phyloP scores from a whole-genome alignment of 1,284 basidiomycete genomes.

The Pisolithus thermaeus region DNA sequence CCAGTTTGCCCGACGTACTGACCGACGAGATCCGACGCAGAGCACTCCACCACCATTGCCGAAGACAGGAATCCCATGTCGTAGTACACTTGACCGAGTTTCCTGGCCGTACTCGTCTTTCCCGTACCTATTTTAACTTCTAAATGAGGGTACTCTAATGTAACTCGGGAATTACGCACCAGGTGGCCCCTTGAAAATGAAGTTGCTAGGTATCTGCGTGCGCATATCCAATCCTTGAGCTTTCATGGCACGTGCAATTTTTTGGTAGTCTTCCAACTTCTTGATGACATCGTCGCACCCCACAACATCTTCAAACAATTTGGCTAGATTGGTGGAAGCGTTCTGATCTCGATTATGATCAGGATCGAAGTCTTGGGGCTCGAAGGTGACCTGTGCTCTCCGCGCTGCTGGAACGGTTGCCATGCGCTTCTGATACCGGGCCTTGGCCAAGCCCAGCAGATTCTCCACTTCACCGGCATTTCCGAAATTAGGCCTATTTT shows the following conservation, averaged over 20 bases:
- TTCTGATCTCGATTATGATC: constrained; percentile 44
- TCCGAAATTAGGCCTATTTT: constrained; percentile 58
- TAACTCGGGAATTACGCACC: constrained; percentile 30
- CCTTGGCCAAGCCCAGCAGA: constrained; percentile 49
- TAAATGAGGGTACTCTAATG: background rate
- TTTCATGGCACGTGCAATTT: constrained; percentile 41
- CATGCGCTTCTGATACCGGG: constrained; percentile 41
- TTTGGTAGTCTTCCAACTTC: constrained; percentile 47
- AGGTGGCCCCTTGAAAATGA: constrained; percentile 68
- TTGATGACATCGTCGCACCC: constrained; percentile 50
- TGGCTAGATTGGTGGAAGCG: constrained; percentile 45
- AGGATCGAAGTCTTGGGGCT: constrained; percentile 58
- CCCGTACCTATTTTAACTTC: constrained; percentile 32
- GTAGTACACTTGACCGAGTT: constrained; percentile 49
- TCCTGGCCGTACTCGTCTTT: constrained; percentile 40
- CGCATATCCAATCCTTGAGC: constrained; percentile 37
- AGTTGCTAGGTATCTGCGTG: constrained; percentile 54
- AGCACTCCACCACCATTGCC: constrained; percentile 54
- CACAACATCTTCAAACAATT: constrained; percentile 57
- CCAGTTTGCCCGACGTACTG: constrained; percentile 65
- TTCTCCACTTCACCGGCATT: constrained; percentile 68
- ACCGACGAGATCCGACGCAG: constrained; percentile 60
- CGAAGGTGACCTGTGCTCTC: constrained; percentile 41
- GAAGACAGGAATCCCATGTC: constrained; percentile 60
- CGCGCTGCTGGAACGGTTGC: constrained; percentile 27